Conservation (phyloP, 2,329 filamentous ascomycete genomes). For the Aspergillus sp. region DNA sequence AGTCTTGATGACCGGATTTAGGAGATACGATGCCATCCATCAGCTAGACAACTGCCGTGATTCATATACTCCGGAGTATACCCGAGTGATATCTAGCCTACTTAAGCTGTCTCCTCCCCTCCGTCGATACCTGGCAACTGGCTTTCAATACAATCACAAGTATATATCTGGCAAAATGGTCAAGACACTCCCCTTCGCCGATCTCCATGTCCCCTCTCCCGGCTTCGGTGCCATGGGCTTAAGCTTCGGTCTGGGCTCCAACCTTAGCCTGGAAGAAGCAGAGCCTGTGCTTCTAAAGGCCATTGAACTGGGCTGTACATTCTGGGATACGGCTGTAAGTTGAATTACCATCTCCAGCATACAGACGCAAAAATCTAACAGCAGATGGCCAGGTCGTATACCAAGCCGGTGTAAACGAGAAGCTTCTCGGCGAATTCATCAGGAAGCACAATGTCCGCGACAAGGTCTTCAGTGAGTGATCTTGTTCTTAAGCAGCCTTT, state of each 20-base stretch:
- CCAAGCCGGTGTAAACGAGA: slow-evolving; percentile 50
- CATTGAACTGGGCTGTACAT: slow-evolving; percentile 48
- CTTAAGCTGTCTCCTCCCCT: neutral
- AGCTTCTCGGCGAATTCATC: slow-evolving; percentile 52
- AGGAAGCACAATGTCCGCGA: slow-evolving; percentile 52
- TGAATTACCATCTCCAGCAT: neutral
- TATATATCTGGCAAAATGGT: slow-evolving; percentile 32
- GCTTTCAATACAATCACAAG: neutral
- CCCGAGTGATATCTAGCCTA: neutral
- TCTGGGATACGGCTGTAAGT: slow-evolving; percentile 49
- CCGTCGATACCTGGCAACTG: neutral
- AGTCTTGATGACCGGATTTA: neutral
- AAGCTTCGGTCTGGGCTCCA: slow-evolving; percentile 44
- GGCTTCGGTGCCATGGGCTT: slow-evolving; percentile 55
- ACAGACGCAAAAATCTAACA: neutral
- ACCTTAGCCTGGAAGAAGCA: slow-evolving; percentile 46
- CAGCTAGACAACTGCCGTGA: neutral
- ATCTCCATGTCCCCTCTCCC: slow-evolving; percentile 41
- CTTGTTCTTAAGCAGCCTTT: neutral
- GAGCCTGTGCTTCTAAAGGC: slow-evolving; percentile 53
- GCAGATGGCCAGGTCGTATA: slow-evolving; percentile 42
- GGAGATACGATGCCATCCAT: neutral
- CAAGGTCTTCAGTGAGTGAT: slow-evolving; percentile 31
- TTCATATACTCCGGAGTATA: neutral
- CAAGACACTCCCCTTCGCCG: slow-evolving; percentile 42